Percentiles rank a stretch among this genome's conserved stretches.
Evolutionary conservation across 352 stramenopile species (phyloP).

Genomic region (Thalassiosira ordinaria): DNA sequence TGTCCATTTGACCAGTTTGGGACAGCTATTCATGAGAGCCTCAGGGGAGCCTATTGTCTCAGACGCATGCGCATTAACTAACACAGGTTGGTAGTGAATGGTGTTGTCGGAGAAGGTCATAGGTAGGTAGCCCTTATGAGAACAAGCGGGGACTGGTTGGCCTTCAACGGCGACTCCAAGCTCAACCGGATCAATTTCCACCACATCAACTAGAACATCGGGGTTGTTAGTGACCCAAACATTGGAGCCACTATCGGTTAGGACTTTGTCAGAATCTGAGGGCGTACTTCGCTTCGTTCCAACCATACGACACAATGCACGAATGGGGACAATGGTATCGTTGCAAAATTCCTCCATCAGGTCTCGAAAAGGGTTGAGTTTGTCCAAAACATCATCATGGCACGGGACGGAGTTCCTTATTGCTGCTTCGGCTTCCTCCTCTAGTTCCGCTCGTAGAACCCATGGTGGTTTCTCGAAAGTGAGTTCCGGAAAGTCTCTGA

Average conservation of each 20-base stretch:
- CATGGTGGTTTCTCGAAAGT: too few species aligned
- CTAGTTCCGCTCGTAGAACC: too few species aligned
- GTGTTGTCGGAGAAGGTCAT: background rate
- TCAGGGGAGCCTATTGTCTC: slow-evolving; percentile 7
- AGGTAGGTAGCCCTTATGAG: background rate
- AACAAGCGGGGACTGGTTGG: background rate
- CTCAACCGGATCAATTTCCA: background rate
- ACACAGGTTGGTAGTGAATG: background rate
- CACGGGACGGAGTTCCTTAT: too few species aligned
- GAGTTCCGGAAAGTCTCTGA: background rate
- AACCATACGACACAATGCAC: too few species aligned
- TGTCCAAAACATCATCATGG: too few species aligned
- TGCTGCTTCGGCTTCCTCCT: too few species aligned
- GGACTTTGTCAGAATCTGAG: too few species aligned
- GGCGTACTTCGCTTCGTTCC: too few species aligned
- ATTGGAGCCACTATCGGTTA: too few species aligned
- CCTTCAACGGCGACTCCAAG: background rate
- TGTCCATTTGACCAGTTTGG: background rate
- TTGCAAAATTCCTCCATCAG: too few species aligned
- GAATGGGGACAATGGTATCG: too few species aligned
- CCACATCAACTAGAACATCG: background rate
- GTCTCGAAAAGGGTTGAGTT: too few species aligned
- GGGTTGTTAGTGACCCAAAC: background rate
- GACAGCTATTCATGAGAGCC: background rate
- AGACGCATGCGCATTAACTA: background rate